phyloP scores from a whole-genome alignment of 177 flowering plant species.

The Telopea speciosissima region DNA sequence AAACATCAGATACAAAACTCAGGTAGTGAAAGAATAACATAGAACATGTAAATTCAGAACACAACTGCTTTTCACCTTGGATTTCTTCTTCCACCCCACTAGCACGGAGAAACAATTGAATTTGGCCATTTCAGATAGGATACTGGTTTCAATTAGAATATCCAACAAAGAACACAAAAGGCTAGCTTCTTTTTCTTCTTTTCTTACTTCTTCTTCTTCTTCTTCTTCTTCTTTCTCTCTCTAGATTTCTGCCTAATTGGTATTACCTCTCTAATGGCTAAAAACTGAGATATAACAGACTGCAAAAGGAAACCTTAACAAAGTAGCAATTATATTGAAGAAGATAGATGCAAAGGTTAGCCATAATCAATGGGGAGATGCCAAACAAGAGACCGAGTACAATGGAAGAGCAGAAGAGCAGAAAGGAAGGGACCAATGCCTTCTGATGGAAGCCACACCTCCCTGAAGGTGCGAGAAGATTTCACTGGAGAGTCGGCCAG shows the following conservation, averaged over 20 bases:
- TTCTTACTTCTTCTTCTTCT: not conserved
- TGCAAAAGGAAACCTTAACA: not conserved
- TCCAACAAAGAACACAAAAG: not conserved
- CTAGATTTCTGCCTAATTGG: not conserved
- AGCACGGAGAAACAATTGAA: conserved; percentile 45
- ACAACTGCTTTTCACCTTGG: conserved; percentile 38
- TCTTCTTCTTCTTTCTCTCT: not conserved
- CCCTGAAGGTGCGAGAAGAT: conserved; percentile 23
- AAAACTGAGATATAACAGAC: not conserved
- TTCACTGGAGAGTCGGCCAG: conserved; percentile 51
- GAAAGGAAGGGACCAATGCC: conserved; percentile 6
- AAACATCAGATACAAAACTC: not conserved
- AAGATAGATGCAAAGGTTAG: conserved; percentile 31
- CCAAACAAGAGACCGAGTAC: conserved; percentile 37
- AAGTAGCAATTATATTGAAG: conserved; percentile 12
- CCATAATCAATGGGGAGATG: conserved; percentile 75
- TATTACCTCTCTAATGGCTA: conserved; percentile 14
- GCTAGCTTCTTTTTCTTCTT: not conserved
- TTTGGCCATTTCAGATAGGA: conserved; percentile 31
- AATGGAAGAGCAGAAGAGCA: conserved; percentile 15
- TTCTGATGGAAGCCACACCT: conserved; percentile 18
- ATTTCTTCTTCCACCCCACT: conserved; percentile 47
- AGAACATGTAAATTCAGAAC: not conserved
- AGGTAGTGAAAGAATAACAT: not conserved
- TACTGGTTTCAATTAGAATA: not conserved